These are phyloP conservation scores for Diversispora epigaea DNA, from an alignment of 192 early-diverging fungal species.

Conservation along the genomic window DNA sequence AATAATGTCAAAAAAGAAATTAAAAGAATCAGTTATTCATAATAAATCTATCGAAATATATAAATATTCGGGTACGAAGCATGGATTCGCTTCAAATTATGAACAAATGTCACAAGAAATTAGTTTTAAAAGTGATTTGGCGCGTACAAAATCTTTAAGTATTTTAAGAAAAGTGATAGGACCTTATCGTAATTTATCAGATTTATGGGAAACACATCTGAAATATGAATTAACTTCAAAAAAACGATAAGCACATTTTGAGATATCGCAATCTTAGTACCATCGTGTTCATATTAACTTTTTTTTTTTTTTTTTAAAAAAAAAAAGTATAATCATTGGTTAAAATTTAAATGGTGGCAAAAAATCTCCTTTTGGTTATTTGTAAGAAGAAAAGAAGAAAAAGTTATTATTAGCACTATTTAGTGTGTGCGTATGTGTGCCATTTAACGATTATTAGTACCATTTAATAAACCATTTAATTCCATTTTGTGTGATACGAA, in stretches of 20 bases:
- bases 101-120: not conserved
- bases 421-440: too few relatives aligned
- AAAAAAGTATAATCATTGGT: too few relatives aligned
- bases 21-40: not conserved
- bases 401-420: too few relatives aligned
- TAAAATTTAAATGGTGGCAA: too few relatives aligned
- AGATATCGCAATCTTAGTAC: too few relatives aligned
- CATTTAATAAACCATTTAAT: too few relatives aligned
- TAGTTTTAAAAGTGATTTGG: not conserved
- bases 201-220: not conserved
- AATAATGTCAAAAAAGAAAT: not conserved
- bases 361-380: too few relatives aligned
- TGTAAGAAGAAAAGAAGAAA: too few relatives aligned
- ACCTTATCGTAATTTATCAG: not conserved
- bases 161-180: not conserved
- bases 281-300: too few relatives aligned
- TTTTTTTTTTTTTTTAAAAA: too few relatives aligned
- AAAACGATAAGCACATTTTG: not conserved
- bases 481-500: too few relatives aligned
- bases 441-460: too few relatives aligned
- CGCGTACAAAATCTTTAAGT: not conserved
- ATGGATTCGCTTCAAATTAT: not conserved
- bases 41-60: not conserved
- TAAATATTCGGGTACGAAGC: not conserved
- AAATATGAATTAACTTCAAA: not conserved